A percentile compares a stretch with the other conserved stretches of the same genome.
Evolutionary conservation across 2,329 filamentous ascomycete genomes (phyloP).

Genomic region (Alternaria rosae): DNA sequence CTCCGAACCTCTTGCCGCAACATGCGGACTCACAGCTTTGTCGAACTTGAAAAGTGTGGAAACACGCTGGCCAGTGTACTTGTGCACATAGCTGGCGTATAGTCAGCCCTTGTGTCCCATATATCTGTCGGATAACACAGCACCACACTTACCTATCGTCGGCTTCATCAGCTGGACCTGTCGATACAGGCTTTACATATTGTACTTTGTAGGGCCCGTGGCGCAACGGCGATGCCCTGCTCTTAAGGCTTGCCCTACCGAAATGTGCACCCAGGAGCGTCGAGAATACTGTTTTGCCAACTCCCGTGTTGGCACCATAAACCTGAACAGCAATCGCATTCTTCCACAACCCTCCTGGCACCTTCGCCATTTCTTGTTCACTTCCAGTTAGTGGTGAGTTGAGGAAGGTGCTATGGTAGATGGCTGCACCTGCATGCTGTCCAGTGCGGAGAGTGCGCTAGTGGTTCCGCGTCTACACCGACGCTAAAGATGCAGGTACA

Average conservation of each 20-base stretch:
- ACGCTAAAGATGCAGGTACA: slow-evolving; percentile 11
- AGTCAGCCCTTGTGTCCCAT: not conserved
- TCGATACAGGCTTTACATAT: slow-evolving; percentile 85
- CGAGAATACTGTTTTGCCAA: slow-evolving; percentile 83
- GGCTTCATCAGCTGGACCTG: slow-evolving; percentile 72
- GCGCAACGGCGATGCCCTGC: not conserved
- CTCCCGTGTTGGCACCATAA: slow-evolving; percentile 83
- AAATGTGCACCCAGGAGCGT: slow-evolving; percentile 73
- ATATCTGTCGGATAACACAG: not conserved
- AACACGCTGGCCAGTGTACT: slow-evolving; percentile 64
- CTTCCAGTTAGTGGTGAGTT: not conserved
- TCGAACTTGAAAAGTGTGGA: slow-evolving; percentile 74
- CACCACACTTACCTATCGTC: slow-evolving; percentile 67
- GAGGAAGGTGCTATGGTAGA: not conserved
- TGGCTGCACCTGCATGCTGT: not conserved
- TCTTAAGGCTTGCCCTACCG: slow-evolving; percentile 11
- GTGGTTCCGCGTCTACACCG: not conserved
- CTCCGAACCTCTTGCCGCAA: slow-evolving; percentile 63
- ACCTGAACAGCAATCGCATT: slow-evolving; percentile 75
- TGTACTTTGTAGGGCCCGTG: slow-evolving; percentile 53
- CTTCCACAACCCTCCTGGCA: slow-evolving; percentile 71
- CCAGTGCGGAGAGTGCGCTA: slow-evolving; percentile 5
- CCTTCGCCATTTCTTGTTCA: slow-evolving; percentile 48
- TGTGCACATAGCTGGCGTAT: slow-evolving; percentile 65
- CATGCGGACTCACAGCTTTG: slow-evolving; percentile 78